These are phyloP conservation scores for Aristolochia californica DNA, from an alignment of 164 flowering plant genomes.

Conservation along the genomic window DNA sequence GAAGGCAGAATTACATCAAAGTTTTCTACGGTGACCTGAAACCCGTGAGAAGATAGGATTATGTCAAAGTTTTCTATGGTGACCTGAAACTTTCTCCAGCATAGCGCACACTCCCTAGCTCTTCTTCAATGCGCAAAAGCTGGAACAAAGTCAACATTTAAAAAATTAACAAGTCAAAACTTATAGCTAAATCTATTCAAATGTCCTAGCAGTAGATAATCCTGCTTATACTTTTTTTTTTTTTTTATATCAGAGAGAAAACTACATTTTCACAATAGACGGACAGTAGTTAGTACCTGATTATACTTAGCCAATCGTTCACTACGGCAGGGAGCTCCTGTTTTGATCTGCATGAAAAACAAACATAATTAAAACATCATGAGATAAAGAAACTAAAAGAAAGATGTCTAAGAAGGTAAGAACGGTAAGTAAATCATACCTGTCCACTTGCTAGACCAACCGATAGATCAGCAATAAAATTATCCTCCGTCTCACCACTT, in stretches of 20 bases:
- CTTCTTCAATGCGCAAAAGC: conserved; percentile 93
- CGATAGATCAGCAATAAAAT: conserved; percentile 93
- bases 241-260: neutral
- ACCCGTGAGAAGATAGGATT: too few relatives aligned
- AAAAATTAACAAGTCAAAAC: neutral
- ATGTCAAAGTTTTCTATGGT: conserved; percentile 22
- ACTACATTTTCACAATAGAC: neutral
- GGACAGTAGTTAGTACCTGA: conserved; percentile 42
- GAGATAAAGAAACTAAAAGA: neutral
- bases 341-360: conserved; percentile 54
- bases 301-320: conserved; percentile 91
- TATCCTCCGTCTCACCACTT: conserved; percentile 97
- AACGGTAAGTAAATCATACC: conserved; percentile 20
- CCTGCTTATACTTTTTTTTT: too few relatives aligned
- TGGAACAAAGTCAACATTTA: conserved; percentile 13
- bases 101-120: conserved; percentile 80
- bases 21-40: conserved; percentile 40
- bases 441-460: conserved; percentile 98
- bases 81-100: conserved; percentile 90
- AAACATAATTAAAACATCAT: conserved; percentile 2
- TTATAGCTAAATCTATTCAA: neutral
- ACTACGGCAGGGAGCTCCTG: conserved; percentile 96
- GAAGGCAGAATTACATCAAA: too few relatives aligned
- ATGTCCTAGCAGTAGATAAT: too few relatives aligned
- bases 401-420: too few relatives aligned